A percentile compares a stretch with the other conserved stretches of the same genome.
These are phyloP conservation scores for Puccinia novopanici DNA, from an alignment of 1,284 basidiomycete species.

Conservation along the genomic window DNA sequence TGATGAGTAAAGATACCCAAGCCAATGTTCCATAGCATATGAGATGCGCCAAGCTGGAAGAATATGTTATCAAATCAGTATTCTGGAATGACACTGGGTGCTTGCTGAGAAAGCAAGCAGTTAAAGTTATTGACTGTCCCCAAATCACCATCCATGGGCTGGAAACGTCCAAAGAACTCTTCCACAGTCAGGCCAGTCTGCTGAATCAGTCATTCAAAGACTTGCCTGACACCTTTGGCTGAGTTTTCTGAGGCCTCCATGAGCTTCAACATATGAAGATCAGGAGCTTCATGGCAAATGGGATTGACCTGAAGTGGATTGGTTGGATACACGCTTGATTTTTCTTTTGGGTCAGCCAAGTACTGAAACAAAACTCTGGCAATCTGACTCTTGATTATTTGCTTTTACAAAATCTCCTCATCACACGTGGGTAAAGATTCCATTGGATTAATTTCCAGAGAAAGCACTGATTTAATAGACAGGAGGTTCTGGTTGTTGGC, in stretches of 20 bases:
- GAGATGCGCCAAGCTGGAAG: too few relatives aligned
- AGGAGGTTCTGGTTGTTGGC: too few relatives aligned
- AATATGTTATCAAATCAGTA: slow-evolving; percentile 2
- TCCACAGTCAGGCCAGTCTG: too few relatives aligned
- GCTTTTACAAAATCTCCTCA: background rate
- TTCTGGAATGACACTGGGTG: background rate
- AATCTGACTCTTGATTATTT: slow-evolving; percentile 17
- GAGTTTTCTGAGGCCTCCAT: too few relatives aligned
- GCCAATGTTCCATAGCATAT: too few relatives aligned
- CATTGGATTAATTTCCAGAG: background rate
- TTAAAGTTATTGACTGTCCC: slow-evolving; percentile 21
- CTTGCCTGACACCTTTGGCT: too few relatives aligned
- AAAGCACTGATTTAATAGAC: background rate
- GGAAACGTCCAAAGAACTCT: too few relatives aligned
- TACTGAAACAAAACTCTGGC: background rate
- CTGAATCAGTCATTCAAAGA: too few relatives aligned
- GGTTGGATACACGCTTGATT: background rate
- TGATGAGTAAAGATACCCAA: slow-evolving; percentile 18
- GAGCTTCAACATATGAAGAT: slow-evolving; percentile 23
- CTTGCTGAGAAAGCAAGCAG: background rate
- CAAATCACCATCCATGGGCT: too few relatives aligned
- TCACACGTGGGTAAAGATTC: background rate
- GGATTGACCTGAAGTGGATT: background rate
- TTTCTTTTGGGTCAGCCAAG: background rate
- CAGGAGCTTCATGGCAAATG: background rate